A percentile compares a stretch with the other conserved stretches of the same genome.
Evolutionary conservation across 1,284 basidiomycete species (phyloP).

Genomic region (Malassezia furfur): DNA sequence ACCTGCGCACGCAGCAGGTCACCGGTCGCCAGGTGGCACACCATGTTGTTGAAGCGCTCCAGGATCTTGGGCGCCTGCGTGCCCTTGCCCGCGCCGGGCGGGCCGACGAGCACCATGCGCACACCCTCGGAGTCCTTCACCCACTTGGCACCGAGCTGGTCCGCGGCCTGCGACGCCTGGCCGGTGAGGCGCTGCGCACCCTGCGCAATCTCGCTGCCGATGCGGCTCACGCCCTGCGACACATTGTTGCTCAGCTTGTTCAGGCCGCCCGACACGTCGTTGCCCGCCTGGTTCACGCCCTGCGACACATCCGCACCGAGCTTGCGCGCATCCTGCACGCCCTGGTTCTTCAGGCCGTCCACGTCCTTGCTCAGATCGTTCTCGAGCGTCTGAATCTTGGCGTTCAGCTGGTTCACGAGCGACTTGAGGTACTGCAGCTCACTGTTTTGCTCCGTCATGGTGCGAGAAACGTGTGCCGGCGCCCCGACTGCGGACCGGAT

Average conservation of each 20-base stretch:
- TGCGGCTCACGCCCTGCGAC: neutral
- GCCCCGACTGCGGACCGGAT: neutral
- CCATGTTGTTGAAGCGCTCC: conserved; percentile 67
- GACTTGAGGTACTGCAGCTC: conserved; percentile 44
- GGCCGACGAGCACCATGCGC: conserved; percentile 83
- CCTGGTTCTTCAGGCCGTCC: neutral
- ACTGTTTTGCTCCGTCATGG: conserved; percentile 7
- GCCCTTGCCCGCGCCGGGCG: conserved; percentile 97
- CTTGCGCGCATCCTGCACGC: conserved; percentile 15
- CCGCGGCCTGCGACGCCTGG: neutral
- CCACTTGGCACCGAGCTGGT: neutral
- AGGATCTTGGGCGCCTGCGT: conserved; percentile 91
- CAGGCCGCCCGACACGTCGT: neutral
- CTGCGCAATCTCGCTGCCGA: neutral
- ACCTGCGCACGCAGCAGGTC: conserved; percentile 98
- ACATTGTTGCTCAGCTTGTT: conserved; percentile 1
- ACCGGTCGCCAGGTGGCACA: conserved; percentile 95
- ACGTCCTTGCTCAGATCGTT: neutral
- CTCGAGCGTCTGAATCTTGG: conserved; percentile 38
- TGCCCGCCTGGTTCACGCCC: conserved; percentile 9
- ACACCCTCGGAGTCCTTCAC: conserved; percentile 24
- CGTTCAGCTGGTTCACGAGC: conserved; percentile 43
- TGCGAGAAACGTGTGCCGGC: neutral
- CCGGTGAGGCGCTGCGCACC: neutral
- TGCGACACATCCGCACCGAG: neutral